A percentile compares a stretch with the other conserved stretches of the same genome.
Conservation (phyloP, 495 filamentous ascomycete genomes). For the Talaromyces thailandensis region DNA sequence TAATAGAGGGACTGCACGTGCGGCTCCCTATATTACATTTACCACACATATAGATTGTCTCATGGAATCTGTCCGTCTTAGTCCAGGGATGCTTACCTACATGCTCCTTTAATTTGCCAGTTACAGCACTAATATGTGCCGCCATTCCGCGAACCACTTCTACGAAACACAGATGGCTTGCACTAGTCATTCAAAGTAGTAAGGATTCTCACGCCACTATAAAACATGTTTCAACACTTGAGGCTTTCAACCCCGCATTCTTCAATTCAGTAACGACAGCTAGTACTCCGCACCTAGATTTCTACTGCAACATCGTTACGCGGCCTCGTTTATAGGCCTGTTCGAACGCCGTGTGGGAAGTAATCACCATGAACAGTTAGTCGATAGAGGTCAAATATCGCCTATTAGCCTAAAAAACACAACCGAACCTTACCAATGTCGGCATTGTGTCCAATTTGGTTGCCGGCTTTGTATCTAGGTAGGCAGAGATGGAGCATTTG, state of each 20-base stretch:
- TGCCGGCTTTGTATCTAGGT: neutral
- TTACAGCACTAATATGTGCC: neutral
- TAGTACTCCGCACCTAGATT: neutral
- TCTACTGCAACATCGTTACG: neutral
- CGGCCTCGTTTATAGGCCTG: neutral
- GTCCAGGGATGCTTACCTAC: neutral
- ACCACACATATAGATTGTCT: neutral
- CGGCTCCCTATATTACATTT: neutral
- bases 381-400: neutral
- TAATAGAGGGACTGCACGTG: neutral
- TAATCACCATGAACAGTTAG: neutral
- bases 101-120: neutral
- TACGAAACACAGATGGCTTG: neutral
- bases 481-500: neutral
- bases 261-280: neutral
- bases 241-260: neutral
- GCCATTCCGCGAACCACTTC: slow-evolving; percentile 3
- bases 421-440: neutral
- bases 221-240: neutral
- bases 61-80: neutral
- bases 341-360: neutral
- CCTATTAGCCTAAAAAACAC: neutral
- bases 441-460: neutral
- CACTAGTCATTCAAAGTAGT: neutral
- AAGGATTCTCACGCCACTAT: neutral